Evolutionary conservation across 2,329 filamentous ascomycete species (phyloP).

Genomic region (Bipolaris victoriae): DNA sequence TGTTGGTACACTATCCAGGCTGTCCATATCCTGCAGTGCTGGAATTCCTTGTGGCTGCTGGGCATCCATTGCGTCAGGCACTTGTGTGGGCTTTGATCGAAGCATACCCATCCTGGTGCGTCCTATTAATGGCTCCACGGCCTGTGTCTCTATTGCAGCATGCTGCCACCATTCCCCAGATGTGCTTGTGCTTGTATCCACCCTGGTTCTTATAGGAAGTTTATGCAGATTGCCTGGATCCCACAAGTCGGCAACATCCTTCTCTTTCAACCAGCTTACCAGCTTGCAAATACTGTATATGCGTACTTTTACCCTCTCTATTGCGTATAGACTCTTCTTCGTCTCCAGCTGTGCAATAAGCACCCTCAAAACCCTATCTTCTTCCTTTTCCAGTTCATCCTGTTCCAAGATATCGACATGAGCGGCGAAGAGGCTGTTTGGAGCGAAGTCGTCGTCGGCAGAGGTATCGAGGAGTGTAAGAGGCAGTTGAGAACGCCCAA

Average conservation of each 20-base stretch:
- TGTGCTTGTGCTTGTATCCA: background rate
- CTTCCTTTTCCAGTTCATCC: conserved; percentile 12
- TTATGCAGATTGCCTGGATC: conserved; percentile 44
- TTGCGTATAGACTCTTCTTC: conserved; percentile 79
- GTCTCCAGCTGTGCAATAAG: conserved; percentile 45
- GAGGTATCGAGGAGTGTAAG: conserved; percentile 47
- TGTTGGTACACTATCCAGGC: background rate
- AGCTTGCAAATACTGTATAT: conserved; percentile 73
- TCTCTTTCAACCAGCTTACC: conserved; percentile 68
- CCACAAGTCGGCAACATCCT: conserved; percentile 53
- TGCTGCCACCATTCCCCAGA: conserved; percentile 42
- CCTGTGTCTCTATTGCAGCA: conserved; percentile 30
- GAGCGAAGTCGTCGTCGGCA: conserved; percentile 27
- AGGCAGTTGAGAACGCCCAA: conserved; percentile 46
- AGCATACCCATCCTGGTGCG: conserved; percentile 42
- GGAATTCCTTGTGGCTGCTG: conserved; percentile 1
- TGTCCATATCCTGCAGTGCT: conserved; percentile 6
- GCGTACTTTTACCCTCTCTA: conserved; percentile 68
- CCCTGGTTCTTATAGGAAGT: conserved; percentile 65
- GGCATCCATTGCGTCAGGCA: conserved; percentile 8
- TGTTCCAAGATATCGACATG: conserved; percentile 42
- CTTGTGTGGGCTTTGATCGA: conserved; percentile 23
- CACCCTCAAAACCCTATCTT: conserved; percentile 25
- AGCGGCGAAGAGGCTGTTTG: conserved; percentile 45
- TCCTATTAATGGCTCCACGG: conserved; percentile 25